Conservation (phyloP, 1,284 basidiomycete species). For the Apiotrichum brassicae region DNA sequence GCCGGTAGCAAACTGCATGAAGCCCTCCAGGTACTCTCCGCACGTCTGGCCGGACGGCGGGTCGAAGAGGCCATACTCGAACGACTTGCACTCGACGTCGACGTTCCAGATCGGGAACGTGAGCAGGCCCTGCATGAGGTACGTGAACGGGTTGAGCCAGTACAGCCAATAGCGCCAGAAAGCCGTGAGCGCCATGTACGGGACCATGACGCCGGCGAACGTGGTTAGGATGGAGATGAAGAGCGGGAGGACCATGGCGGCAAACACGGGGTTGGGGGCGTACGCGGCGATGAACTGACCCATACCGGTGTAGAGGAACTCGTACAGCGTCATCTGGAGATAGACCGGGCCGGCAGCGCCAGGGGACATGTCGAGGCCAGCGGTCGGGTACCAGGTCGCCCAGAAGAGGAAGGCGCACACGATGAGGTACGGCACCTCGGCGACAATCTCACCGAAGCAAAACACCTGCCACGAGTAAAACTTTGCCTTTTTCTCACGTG, state of each 20-base stretch:
- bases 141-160: constrained; percentile 31
- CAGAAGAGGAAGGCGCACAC: constrained; percentile 30
- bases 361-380: constrained; percentile 5
- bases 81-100: constrained; percentile 29
- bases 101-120: constrained; percentile 30
- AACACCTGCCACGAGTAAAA: constrained; percentile 38
- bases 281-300: constrained; percentile 14
- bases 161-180: constrained; percentile 37
- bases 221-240: constrained; percentile 20
- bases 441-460: constrained; percentile 29
- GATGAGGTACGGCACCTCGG: constrained; percentile 40
- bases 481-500: constrained; percentile 35
- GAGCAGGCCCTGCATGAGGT: constrained; percentile 17
- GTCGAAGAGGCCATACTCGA: constrained; percentile 38
- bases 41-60: constrained; percentile 43
- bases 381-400: constrained; percentile 11
- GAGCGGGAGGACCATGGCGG: constrained; percentile 4
- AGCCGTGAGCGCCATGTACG: constrained; percentile 26
- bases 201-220: constrained; percentile 33
- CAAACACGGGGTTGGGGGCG: constrained; percentile 32
- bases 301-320: constrained; percentile 24
- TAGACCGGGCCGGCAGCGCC: constrained; percentile 27
- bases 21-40: constrained; percentile 28
- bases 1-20: constrained; percentile 22
- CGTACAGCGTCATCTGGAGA: constrained; percentile 42